Evolutionary conservation across 805 yeast genomes (phyloP).

Genomic region (Sugiyamaella americana): DNA sequence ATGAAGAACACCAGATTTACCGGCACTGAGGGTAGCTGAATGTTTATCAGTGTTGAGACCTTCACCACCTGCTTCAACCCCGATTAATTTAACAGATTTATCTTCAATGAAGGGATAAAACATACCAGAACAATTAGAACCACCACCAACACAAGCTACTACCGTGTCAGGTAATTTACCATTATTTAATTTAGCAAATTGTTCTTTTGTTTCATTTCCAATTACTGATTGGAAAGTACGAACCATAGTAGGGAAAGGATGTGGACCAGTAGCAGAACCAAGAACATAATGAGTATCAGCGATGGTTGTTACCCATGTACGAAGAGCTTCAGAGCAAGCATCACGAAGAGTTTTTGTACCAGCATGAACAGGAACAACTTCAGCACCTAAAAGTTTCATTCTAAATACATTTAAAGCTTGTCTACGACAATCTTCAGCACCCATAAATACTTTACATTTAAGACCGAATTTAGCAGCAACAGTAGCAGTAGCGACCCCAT

Average conservation of each 20-base stretch:
- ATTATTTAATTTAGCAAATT: conserved; percentile 68
- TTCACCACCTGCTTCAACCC: conserved; percentile 99
- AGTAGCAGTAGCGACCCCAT: conserved; percentile 48
- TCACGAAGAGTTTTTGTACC: conserved; percentile 97
- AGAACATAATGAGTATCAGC: conserved; percentile 88
- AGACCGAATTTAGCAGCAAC: conserved; percentile 63
- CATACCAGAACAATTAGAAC: conserved; percentile 94
- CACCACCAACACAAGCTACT: conserved; percentile 99
- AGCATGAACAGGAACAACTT: conserved; percentile 84
- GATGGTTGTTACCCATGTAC: conserved; percentile 89
- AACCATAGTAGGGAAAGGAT: conserved; percentile 96
- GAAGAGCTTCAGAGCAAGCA: conserved; percentile 95
- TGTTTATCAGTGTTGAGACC: conserved; percentile 86
- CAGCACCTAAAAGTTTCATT: conserved; percentile 94
- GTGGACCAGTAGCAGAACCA: conserved; percentile 99
- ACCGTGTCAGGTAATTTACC: conserved; percentile 88
- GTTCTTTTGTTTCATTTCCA: conserved; percentile 91
- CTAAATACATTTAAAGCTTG: conserved; percentile 97
- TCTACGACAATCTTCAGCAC: conserved; percentile 98
- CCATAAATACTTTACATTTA: conserved; percentile 94
- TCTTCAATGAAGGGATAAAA: conserved; percentile 91
- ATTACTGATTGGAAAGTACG: conserved; percentile 97
- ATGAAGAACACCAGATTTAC: conserved; percentile 95
- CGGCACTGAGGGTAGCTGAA: conserved; percentile 93
- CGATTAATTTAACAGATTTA: conserved; percentile 67